Conservation (phyloP, 176 grass and related monocot genomes). For the Lolium rigidum region DNA sequence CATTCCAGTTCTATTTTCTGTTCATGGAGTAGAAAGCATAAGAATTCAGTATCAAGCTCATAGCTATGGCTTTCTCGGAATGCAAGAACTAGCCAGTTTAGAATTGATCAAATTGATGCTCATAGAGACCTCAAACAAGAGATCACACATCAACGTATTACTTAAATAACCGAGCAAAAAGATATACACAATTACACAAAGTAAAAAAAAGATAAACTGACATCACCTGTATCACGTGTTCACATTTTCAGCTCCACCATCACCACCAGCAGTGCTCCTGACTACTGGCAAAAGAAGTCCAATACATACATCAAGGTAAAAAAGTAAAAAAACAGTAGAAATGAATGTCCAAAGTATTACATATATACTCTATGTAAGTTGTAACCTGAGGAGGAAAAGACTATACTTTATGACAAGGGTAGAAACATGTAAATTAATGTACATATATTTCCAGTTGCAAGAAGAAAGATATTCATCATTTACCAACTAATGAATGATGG, state of each 20-base stretch:
- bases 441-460: neutral
- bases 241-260: neutral
- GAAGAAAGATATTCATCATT: neutral
- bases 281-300: neutral
- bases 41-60: neutral
- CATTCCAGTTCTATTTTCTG: neutral
- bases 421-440: neutral
- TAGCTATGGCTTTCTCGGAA: too few species aligned
- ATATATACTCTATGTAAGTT: neutral
- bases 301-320: neutral
- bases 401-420: neutral
- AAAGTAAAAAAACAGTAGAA: neutral
- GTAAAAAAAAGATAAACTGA: neutral
- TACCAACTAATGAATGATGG: neutral
- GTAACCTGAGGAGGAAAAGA: neutral
- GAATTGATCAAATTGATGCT: neutral
- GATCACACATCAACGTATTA: neutral
- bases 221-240: neutral
- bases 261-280: neutral
- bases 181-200: neutral
- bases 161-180: neutral
- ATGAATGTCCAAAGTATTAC: neutral
- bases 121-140: neutral
- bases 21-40: neutral
- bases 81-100: neutral